Evolutionary conservation across 176 grass and related monocot species (phyloP), one percentile per base, ranked within the genome.

Genomic region (Aegilops longissima): DNA sequence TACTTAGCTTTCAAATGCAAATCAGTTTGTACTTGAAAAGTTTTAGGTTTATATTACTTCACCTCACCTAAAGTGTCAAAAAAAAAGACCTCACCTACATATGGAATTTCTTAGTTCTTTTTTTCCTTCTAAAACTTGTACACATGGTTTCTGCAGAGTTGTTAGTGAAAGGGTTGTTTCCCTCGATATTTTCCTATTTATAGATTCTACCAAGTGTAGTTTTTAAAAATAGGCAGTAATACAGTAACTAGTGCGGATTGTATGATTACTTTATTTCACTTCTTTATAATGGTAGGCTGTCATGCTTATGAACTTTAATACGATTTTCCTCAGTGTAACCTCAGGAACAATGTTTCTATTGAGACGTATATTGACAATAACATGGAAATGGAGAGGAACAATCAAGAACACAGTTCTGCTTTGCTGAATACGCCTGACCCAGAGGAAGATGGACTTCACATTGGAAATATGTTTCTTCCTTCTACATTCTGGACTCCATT

Each of bases 241-340:
- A 12, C 21, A 59, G 18, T 76, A 47, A 61, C 25, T 23, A 82
- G 51, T 45, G 25, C 35, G 31, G 44, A 12, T 27, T 82, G 16
- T 70, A 83, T 66, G 23, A 66, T 87, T 59, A 35, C 18, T 63
- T 39, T 62, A 66, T 30, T 82, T 65, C 29, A 4, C 63, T 87
- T 59, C 79, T 79, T 70, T 85, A 62, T 64, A 83, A 83, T 86
- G 64, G 33, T 82, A 90, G 90, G 83, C 77, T 83, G 73, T 34
- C 54, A 66, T 85, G 86, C 94, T 93, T 93, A 93, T 96, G 92
- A 94, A 94, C 89, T 92, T 84, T 91, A 88, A 97, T 94, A 92
- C 82, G 92, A 94, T 89, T 94, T 93, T 96, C 88, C 80, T 97
- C 92, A 97, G 94, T 94, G 94, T 97, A 91, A 77, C 90, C 86